A percentile compares a stretch with the other conserved stretches of the same genome.
Conservation (phyloP, 2,329 filamentous ascomycete species). For the Sporothrix curviconia region DNA sequence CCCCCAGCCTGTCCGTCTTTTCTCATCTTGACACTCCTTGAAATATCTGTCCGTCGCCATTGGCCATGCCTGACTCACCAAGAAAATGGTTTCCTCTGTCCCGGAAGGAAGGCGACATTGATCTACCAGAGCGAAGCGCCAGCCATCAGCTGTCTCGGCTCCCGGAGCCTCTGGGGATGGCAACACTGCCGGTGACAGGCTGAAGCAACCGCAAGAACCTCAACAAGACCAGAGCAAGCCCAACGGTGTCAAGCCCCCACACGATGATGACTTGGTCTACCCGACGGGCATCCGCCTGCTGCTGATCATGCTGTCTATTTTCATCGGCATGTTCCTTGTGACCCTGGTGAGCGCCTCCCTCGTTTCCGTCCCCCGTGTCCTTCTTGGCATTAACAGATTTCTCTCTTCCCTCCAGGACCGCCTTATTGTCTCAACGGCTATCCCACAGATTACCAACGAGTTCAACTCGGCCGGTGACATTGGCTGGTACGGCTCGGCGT, state of each 20-base stretch:
- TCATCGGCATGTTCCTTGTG: slow-evolving; percentile 8
- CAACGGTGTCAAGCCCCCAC: neutral
- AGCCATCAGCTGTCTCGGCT: neutral
- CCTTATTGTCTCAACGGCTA: slow-evolving; percentile 21
- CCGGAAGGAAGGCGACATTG: neutral
- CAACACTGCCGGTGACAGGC: neutral
- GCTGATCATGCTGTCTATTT: neutral
- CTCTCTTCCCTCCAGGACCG: slow-evolving; percentile 3
- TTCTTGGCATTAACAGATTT: neutral
- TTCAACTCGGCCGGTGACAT: slow-evolving; percentile 16
- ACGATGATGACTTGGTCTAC: slow-evolving; percentile 9
- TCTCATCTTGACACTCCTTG: neutral
- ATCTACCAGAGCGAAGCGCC: neutral
- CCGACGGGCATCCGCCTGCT: slow-evolving; percentile 4
- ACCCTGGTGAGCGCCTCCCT: neutral
- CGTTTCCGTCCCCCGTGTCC: neutral
- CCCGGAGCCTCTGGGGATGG: neutral
- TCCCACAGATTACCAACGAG: slow-evolving; percentile 16
- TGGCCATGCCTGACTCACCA: neutral
- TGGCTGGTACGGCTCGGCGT: slow-evolving; percentile 19
- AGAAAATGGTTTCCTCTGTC: neutral
- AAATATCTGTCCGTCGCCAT: neutral
- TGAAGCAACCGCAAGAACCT: neutral
- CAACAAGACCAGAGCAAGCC: neutral
- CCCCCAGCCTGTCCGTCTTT: neutral